These are phyloP conservation scores for Coleophoma cylindrospora DNA, from an alignment of 2,329 filamentous ascomycete species.

Conservation along the genomic window DNA sequence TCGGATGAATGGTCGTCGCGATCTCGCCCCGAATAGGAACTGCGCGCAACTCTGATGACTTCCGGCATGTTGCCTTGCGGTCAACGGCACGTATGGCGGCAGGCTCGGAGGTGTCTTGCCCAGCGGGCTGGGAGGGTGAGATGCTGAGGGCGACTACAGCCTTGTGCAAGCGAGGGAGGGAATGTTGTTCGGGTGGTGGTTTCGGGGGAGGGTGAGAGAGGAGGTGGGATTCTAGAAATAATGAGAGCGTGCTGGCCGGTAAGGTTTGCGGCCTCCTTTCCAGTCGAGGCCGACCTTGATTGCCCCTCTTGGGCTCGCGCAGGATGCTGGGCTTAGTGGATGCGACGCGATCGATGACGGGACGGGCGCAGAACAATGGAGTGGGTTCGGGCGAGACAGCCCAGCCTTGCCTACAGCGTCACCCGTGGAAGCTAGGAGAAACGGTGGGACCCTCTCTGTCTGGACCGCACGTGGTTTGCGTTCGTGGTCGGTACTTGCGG, in stretches of 20 bases:
- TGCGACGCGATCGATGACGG: background rate
- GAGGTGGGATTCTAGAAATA: background rate
- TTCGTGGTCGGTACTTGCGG: background rate
- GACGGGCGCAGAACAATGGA: background rate
- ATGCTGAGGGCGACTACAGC: background rate
- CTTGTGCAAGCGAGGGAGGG: background rate
- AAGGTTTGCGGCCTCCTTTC: background rate
- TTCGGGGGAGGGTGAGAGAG: background rate
- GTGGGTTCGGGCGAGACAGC: background rate
- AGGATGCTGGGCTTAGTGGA: background rate
- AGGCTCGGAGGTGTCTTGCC: too few relatives aligned
- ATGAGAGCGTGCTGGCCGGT: background rate
- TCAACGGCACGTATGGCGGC: background rate
- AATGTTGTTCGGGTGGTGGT: background rate
- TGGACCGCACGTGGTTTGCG: background rate
- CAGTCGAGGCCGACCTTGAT: background rate
- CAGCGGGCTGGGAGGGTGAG: background rate
- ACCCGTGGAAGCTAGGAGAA: background rate
- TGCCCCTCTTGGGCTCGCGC: background rate
- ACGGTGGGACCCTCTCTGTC: background rate
- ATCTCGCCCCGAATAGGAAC: constrained; percentile 14
- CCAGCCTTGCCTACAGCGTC: background rate
- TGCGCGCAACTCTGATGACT: constrained; percentile 16
- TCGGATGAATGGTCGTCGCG: constrained; percentile 26
- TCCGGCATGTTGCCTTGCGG: constrained; percentile 16